Evolutionary conservation across 108 stramenopile species (phyloP).

Genomic region (Discostella pseudostelligera): DNA sequence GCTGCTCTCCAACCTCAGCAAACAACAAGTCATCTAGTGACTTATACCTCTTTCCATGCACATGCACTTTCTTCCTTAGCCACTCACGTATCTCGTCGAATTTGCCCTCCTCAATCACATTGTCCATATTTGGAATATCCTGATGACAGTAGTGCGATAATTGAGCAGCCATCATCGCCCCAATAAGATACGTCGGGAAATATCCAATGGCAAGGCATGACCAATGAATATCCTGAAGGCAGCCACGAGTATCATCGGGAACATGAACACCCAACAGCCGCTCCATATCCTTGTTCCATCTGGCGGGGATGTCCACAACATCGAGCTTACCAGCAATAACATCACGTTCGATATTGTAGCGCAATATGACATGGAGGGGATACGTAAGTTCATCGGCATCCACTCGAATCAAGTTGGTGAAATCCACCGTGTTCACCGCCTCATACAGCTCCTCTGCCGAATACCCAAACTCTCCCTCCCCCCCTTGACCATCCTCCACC

Average conservation of each 20-base stretch:
- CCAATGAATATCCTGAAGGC: conserved; percentile 93
- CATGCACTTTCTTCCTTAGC: conserved; percentile 80
- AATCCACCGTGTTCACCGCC: conserved; percentile 74
- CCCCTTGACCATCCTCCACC: conserved; percentile 12
- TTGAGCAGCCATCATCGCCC: conserved; percentile 87
- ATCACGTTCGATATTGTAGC: conserved; percentile 85
- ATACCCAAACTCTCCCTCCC: conserved; percentile 33
- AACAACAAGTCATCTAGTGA: conserved; percentile 71
- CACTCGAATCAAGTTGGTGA: conserved; percentile 74
- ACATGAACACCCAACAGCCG: conserved; percentile 72
- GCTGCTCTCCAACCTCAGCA: conserved; percentile 68
- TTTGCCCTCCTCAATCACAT: conserved; percentile 70
- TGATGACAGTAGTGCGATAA: conserved; percentile 61
- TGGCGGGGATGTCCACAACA: conserved; percentile 67
- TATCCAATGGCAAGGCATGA: conserved; percentile 78
- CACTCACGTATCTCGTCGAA: conserved; percentile 71
- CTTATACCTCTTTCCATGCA: conserved; percentile 68
- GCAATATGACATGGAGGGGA: conserved; percentile 89
- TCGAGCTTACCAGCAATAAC: conserved; percentile 69
- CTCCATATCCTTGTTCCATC: conserved; percentile 85
- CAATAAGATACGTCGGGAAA: conserved; percentile 92
- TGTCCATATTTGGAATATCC: conserved; percentile 71
- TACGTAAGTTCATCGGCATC: conserved; percentile 94
- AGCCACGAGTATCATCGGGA: conserved; percentile 74
- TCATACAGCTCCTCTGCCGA: conserved; percentile 67